A percentile compares a stretch with the other conserved stretches of the same genome.
Evolutionary conservation across 805 yeast genomes (phyloP).

Genomic region (Lipomyces japonicus): DNA sequence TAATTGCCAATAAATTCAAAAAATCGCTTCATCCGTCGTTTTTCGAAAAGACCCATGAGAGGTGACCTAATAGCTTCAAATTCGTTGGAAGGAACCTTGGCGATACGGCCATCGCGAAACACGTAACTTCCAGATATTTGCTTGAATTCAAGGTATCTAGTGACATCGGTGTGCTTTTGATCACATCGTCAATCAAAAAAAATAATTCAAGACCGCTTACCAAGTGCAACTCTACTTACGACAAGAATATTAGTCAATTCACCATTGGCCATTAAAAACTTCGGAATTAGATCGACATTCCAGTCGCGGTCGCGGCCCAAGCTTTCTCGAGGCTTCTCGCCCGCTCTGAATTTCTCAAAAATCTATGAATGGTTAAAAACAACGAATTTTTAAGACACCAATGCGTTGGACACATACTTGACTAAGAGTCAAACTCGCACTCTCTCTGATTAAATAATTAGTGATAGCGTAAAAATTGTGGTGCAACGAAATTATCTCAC

Average conservation of each 20-base stretch:
- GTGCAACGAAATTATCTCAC: constrained; percentile 14
- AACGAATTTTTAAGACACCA: not conserved
- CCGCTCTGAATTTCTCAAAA: constrained; percentile 83
- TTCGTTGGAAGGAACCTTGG: constrained; percentile 92
- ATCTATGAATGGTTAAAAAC: constrained; percentile 39
- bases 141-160: constrained; percentile 92
- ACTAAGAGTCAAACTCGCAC: constrained; percentile 74
- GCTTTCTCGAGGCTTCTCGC: constrained; percentile 56
- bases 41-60: constrained; percentile 93
- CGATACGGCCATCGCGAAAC: constrained; percentile 81
- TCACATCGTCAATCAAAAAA: constrained; percentile 1
- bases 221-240: constrained; percentile 10
- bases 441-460: constrained; percentile 44
- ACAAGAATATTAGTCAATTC: constrained; percentile 92
- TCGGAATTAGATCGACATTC: constrained; percentile 96
- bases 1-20: constrained; percentile 82
- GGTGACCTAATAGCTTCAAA: constrained; percentile 88
- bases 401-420: constrained; percentile 39
- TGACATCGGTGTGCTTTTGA: constrained; percentile 76
- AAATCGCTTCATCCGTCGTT: constrained; percentile 89
- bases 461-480: not conserved
- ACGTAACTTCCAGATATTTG: constrained; percentile 96
- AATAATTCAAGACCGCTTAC: not conserved
- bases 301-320: constrained; percentile 94
- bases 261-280: constrained; percentile 95